phyloP scores from a whole-genome alignment of 306 rosid species.

The Crataegus laevigata region DNA sequence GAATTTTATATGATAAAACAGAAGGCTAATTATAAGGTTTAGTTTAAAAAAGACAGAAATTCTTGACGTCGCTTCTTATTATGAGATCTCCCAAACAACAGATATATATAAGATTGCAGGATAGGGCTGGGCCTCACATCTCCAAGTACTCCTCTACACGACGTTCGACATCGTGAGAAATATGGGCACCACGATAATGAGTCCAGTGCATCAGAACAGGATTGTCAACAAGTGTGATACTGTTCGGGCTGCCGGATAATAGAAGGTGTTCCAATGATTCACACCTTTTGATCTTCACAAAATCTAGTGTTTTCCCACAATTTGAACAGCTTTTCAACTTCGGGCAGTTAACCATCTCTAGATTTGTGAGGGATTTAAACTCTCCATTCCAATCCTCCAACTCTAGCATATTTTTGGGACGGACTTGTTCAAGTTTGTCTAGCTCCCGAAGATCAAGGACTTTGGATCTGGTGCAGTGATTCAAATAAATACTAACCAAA shows the following conservation, averaged over 20 bases:
- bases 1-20: no score
- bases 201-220: constrained; percentile 7
- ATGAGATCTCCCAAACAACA: no score
- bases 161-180: no score
- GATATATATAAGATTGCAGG: no score
- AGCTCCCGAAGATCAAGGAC: background rate
- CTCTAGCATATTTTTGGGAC: background rate
- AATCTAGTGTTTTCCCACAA: background rate
- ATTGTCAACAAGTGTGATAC: constrained; percentile 4
- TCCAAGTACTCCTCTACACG: no score
- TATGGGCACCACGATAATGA: no score
- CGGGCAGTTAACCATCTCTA: background rate
- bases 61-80: no score
- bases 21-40: no score
- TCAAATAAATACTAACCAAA: background rate
- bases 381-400: constrained; percentile 3
- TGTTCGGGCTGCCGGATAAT: background rate
- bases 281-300: constrained; percentile 5
- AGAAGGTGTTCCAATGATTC: background rate
- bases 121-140: no score
- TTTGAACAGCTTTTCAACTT: background rate
- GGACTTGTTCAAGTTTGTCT: background rate
- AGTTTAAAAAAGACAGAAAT: no score
- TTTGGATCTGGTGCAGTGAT: background rate
- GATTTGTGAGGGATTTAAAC: background rate